Evolutionary conservation across 208 protist species (phyloP).

Genomic region (Lotmaria passim): DNA sequence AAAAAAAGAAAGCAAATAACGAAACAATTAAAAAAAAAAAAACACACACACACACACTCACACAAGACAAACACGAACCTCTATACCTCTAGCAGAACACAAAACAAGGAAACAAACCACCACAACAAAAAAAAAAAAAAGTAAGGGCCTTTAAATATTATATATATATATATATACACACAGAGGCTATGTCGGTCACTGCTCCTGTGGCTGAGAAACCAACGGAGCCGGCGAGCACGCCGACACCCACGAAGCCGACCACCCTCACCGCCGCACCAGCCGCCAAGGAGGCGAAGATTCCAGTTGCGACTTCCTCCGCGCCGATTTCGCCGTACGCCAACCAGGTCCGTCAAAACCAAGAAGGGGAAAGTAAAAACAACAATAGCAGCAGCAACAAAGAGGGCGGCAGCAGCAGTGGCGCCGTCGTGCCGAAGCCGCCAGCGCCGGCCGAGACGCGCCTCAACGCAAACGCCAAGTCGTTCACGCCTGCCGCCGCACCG

Average conservation of each 20-base stretch:
- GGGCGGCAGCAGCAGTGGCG: slow-evolving; percentile 10
- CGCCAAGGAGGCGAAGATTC: slow-evolving; percentile 6
- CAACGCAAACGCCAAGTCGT: slow-evolving; percentile 71
- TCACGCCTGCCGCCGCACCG: slow-evolving; percentile 35
- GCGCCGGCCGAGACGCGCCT: slow-evolving; percentile 40
- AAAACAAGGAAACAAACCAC: not conserved
- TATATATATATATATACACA: not conserved
- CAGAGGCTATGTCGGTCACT: not conserved
- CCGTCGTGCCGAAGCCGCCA: slow-evolving; percentile 2
- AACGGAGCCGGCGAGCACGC: not conserved
- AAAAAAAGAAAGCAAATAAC: too few species aligned
- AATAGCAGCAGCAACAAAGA: not conserved
- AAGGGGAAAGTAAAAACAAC: not conserved
- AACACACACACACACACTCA: too few species aligned
- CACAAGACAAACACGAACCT: too few species aligned
- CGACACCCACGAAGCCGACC: not conserved
- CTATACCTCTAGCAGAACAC: too few species aligned
- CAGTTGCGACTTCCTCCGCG: slow-evolving; percentile 2
- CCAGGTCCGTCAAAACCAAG: not conserved
- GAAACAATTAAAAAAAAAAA: too few species aligned
- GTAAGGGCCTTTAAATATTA: not conserved
- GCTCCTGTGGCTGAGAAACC: slow-evolving; percentile 2
- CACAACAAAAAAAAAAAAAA: not conserved
- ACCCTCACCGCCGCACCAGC: not conserved
- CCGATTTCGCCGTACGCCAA: not conserved